phyloP scores from a whole-genome alignment of 2,329 filamentous ascomycete genomes.

The Trichoderma sp. region DNA sequence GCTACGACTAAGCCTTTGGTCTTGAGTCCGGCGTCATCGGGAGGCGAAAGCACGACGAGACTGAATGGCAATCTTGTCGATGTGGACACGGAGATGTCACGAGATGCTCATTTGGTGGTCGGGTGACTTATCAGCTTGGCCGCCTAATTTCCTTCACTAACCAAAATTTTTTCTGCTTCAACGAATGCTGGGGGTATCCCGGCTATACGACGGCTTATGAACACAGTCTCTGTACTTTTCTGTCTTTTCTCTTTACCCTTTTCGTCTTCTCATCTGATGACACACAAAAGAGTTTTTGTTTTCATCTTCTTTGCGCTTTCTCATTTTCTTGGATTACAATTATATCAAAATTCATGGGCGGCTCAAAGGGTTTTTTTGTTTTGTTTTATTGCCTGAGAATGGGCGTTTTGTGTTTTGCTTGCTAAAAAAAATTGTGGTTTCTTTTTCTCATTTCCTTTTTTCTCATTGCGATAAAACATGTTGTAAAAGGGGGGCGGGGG shows the following conservation, averaged over 20 bases:
- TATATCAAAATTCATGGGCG: conserved; percentile 15
- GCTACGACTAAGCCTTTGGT: conserved; percentile 12
- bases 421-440: background rate
- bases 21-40: conserved; percentile 13
- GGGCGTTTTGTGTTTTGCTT: background rate
- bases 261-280: background rate
- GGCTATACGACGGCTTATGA: conserved; percentile 21
- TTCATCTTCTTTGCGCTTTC: background rate
- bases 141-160: conserved; percentile 11
- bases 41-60: conserved; percentile 12
- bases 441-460: background rate
- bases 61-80: background rate
- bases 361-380: background rate
- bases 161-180: background rate
- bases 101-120: conserved; percentile 13
- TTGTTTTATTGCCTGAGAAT: background rate
- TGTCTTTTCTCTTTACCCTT: background rate
- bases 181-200: conserved; percentile 17
- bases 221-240: conserved; percentile 16
- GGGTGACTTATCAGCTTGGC: conserved; percentile 17
- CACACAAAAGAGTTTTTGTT: background rate
- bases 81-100: conserved; percentile 19
- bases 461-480: background rate
- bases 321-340: background rate
- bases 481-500: background rate